phyloP scores from a whole-genome alignment of 768 basidiomycete genomes.

The Gloeophyllum trabeum region DNA sequence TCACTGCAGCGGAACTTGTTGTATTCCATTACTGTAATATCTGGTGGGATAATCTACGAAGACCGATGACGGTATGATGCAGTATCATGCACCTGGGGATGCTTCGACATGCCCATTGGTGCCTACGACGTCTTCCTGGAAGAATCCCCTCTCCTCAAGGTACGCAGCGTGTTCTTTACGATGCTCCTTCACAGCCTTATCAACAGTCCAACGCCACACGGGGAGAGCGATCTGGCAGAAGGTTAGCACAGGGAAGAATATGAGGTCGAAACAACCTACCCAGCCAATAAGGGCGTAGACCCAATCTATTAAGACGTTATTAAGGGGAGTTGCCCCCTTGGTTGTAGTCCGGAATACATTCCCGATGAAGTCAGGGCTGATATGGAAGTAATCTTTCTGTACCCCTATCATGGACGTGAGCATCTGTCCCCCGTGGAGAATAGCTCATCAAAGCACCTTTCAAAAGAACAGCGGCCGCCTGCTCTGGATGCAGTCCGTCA shows the following conservation, averaged over 20 bases:
- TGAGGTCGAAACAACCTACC: slow-evolving; percentile 19
- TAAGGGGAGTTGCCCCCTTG: slow-evolving; percentile 49
- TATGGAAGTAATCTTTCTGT: slow-evolving; percentile 58
- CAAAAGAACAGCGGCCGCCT: slow-evolving; percentile 47
- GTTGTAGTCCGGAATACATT: slow-evolving; percentile 58
- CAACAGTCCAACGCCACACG: slow-evolving; percentile 27
- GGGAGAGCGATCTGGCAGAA: slow-evolving; percentile 23
- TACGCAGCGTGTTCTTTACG: slow-evolving; percentile 25
- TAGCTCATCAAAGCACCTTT: slow-evolving; percentile 32
- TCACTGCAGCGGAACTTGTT: too few relatives aligned
- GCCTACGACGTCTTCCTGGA: slow-evolving; percentile 1
- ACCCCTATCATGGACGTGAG: slow-evolving; percentile 35
- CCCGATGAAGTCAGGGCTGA: slow-evolving; percentile 61
- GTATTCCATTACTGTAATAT: too few relatives aligned
- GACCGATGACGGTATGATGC: too few relatives aligned
- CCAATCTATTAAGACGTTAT: slow-evolving; percentile 48
- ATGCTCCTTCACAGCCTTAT: slow-evolving; percentile 21
- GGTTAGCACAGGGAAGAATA: neutral
- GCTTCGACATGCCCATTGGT: too few relatives aligned
- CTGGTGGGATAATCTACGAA: too few relatives aligned
- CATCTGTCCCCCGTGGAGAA: neutral
- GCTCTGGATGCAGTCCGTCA: slow-evolving; percentile 48
- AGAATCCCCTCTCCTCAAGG: slow-evolving; percentile 11
- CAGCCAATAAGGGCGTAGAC: slow-evolving; percentile 28
- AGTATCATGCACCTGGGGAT: too few relatives aligned